Evolutionary conservation across 768 basidiomycete genomes (phyloP), one percentile per base, ranked within the genome.

Genomic region (Suillus fuscotomentosus): DNA sequence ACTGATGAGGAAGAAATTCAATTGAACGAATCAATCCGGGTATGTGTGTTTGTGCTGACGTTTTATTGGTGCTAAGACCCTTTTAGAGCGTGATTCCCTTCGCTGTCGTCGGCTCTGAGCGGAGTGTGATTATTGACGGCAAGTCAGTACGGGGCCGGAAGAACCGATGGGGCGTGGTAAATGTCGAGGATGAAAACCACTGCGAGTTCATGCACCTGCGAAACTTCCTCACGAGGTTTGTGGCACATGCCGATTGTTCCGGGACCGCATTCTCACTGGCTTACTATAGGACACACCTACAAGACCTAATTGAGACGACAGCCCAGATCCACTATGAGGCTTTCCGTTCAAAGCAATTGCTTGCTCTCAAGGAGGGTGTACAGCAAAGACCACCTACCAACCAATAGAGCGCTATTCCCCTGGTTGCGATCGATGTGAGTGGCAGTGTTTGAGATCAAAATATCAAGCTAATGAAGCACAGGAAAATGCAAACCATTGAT

Each of bases 241-340:
- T 74, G 41, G 17, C 22, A 11, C 3, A 24, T 10, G 56, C 15
- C 15, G 9, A 36, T 20, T 43, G 34, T 47, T 17, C 1, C 39
- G 39, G 56, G 15, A 5, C 56, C 53, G 5, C 24, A 17, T 56
- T 20, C 56, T 59, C 39, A 59, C 56, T 10, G 15, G 15, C n/a
- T 36, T 34, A 43, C 43, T 60, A 51, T 65, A 92, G 96, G 79
- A 97, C 97, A 38, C 97, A 99, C 80, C 78, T 99, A 73, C 97
- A 99, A 78, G 97, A 99, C 74, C 81, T 99, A 75, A 99, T 99
- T 75, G 97, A 99, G 83, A 97, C 97, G 63, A 99, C 97, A 11
- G 95, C 97, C 13, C 93, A 96, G 78, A 97, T 97, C 76, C 97
- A 99, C 80, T 99, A 99, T 77, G 97, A 99, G 82, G 95, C 96